Conservation (phyloP, 805 yeast genomes). For the Pichia rugopelliculosa region DNA sequence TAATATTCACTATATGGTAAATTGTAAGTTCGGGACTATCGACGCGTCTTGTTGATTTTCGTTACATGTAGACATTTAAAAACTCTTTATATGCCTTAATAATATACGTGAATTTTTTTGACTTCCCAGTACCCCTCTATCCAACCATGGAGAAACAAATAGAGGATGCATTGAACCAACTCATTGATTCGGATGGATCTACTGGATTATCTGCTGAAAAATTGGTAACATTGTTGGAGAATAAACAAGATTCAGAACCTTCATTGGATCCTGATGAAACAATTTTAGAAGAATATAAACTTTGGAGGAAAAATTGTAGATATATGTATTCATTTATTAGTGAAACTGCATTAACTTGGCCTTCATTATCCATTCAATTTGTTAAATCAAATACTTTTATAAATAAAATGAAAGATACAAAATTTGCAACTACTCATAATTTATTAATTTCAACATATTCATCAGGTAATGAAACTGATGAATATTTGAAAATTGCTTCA, state of each 20-base stretch:
- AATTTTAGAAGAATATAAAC: slow-evolving; percentile 59
- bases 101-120: neutral
- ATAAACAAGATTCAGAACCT: neutral
- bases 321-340: slow-evolving; percentile 78
- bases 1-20: too few relatives aligned
- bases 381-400: slow-evolving; percentile 38
- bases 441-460: slow-evolving; percentile 68
- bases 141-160: neutral
- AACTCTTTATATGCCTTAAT: too few relatives aligned
- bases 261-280: slow-evolving; percentile 20
- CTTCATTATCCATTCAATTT: slow-evolving; percentile 76
- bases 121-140: neutral
- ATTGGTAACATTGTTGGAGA: neutral
- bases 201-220: neutral
- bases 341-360: slow-evolving; percentile 78
- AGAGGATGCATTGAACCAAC: neutral
- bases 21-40: too few relatives aligned
- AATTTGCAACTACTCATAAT: slow-evolving; percentile 34
- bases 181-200: neutral
- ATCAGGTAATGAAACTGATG: slow-evolving; percentile 51
- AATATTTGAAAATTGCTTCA: slow-evolving; percentile 58
- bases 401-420: slow-evolving; percentile 21
- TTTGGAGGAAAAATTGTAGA: slow-evolving; percentile 77
- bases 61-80: too few relatives aligned
- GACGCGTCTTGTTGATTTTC: too few relatives aligned